phyloP scores from a whole-genome alignment of 805 yeast genomes.

The Pichia cephalocereana region DNA sequence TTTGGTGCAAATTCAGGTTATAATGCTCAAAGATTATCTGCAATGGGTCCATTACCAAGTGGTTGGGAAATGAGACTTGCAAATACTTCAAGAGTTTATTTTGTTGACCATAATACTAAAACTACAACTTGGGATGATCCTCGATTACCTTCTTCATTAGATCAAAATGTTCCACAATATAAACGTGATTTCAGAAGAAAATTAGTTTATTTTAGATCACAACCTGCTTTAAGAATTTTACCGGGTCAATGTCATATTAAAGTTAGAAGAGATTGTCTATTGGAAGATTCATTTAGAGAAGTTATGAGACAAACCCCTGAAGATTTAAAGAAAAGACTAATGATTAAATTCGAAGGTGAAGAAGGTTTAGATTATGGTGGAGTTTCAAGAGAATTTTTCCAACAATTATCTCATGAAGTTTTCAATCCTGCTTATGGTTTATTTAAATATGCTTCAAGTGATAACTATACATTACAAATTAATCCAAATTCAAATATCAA shows the following conservation, averaged over 20 bases:
- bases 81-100: slow-evolving; percentile 95
- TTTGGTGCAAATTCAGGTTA: slow-evolving; percentile 87
- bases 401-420: slow-evolving; percentile 94
- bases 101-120: slow-evolving; percentile 97
- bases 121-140: slow-evolving; percentile 99
- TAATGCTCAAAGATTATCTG: slow-evolving; percentile 96
- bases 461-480: slow-evolving; percentile 94
- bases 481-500: slow-evolving; percentile 95
- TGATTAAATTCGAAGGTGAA: slow-evolving; percentile 98
- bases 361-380: slow-evolving; percentile 99
- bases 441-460: slow-evolving; percentile 96
- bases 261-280: slow-evolving; percentile 91
- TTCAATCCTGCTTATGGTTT: slow-evolving; percentile 96
- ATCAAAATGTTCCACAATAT: slow-evolving; percentile 97
- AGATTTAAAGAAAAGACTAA: slow-evolving; percentile 91
- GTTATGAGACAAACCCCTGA: slow-evolving; percentile 98
- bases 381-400: slow-evolving; percentile 96
- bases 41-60: slow-evolving; percentile 93
- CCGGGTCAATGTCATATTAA: slow-evolving; percentile 99
- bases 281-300: slow-evolving; percentile 97
- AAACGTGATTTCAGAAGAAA: slow-evolving; percentile 98
- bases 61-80: slow-evolving; percentile 99
- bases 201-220: slow-evolving; percentile 94
- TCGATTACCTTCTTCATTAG: slow-evolving; percentile 91
- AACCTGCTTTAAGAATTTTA: slow-evolving; percentile 91